Conservation (phyloP, 225 moss, liverwort and hornwort genomes). For the Marchantia polymorpha region DNA sequence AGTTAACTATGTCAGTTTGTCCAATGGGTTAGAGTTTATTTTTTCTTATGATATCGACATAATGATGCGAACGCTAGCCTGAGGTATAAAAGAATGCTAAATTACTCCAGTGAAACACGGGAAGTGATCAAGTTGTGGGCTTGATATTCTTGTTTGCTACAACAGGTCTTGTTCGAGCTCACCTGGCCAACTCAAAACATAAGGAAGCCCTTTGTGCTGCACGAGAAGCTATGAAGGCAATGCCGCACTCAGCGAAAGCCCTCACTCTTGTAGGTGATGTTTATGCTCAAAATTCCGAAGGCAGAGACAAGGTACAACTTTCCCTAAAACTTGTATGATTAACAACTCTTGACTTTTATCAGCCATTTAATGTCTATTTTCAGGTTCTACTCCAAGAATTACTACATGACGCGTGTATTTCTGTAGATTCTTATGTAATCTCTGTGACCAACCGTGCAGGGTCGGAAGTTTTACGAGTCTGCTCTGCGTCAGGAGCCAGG, state of each 20-base stretch:
- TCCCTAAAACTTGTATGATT: neutral
- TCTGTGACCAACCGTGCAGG: constrained; percentile 40
- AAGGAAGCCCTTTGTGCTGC: constrained; percentile 90
- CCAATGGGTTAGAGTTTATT: no score
- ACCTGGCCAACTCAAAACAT: constrained; percentile 82
- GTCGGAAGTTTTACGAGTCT: constrained; percentile 90
- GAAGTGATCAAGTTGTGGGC: neutral
- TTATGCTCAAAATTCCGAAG: constrained; percentile 75
- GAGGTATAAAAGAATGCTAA: no score
- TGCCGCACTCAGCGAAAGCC: constrained; percentile 93
- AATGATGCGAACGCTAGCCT: no score
- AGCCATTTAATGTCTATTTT: no score
- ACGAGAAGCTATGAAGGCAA: constrained; percentile 95
- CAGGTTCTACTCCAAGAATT: neutral
- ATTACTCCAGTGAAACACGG: neutral
- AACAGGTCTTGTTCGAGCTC: constrained; percentile 81
- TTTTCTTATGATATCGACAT: no score
- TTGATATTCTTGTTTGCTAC: constrained; percentile 19
- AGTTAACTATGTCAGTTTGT: no score
- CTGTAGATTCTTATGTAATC: neutral
- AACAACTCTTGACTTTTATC: neutral
- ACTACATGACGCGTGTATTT: neutral
- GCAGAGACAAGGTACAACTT: constrained; percentile 69
- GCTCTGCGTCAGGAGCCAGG: constrained; percentile 82
- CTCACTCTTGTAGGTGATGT: constrained; percentile 92